A percentile compares a stretch with the other conserved stretches of the same genome.
These are phyloP conservation scores for Penicillium hordei DNA, from an alignment of 2,329 filamentous ascomycete species.

Conservation along the genomic window DNA sequence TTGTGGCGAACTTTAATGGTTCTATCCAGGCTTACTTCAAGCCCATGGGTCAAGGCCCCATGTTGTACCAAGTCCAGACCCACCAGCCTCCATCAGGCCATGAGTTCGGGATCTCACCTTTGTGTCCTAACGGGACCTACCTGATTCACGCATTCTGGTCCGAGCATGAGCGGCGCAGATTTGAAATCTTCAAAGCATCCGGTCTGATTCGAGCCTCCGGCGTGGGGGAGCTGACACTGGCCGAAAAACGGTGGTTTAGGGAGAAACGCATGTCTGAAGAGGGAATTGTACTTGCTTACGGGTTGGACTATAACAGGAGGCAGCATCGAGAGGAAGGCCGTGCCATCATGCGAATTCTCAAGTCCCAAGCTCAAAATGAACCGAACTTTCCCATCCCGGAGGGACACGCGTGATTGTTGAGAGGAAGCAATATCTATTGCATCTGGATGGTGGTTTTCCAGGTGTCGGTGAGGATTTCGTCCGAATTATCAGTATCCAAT, in stretches of 20 bases:
- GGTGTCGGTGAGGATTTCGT: background rate
- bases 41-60: background rate
- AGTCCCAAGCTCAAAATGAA: background rate
- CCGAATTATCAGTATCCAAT: background rate
- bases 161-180: background rate
- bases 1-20: background rate
- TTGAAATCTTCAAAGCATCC: background rate
- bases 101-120: background rate
- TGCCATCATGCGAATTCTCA: background rate
- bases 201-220: background rate
- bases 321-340: background rate
- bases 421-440: background rate
- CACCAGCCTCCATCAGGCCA: background rate
- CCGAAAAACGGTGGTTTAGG: background rate
- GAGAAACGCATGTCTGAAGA: background rate
- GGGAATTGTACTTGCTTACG: background rate
- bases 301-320: background rate
- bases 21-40: background rate
- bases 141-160: background rate
- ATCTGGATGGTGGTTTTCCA: background rate
- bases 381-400: too few relatives aligned
- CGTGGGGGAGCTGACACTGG: background rate
- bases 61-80: background rate
- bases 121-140: background rate
- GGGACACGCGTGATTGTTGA: background rate